Conservation (phyloP, 2,329 filamentous ascomycete species). For the Fusarium papillatum region DNA sequence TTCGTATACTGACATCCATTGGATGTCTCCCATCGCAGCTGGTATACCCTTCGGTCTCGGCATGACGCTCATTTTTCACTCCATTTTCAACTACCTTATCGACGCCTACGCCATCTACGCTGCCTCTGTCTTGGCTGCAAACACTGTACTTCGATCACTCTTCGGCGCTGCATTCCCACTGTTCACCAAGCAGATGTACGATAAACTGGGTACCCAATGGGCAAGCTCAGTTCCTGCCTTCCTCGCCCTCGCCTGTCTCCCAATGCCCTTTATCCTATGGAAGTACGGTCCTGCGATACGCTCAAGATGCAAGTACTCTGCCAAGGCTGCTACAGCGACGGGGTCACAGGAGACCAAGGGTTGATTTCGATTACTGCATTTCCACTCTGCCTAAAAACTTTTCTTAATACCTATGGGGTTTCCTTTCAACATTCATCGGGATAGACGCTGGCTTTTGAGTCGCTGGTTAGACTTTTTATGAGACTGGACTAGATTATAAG, state of each 20-base stretch:
- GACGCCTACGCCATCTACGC: constrained; percentile 83
- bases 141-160: constrained; percentile 32
- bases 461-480: background rate
- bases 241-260: constrained; percentile 37
- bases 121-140: constrained; percentile 80
- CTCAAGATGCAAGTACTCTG: constrained; percentile 39
- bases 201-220: constrained; percentile 42
- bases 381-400: background rate
- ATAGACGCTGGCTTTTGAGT: background rate
- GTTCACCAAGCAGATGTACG: constrained; percentile 44
- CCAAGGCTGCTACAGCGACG: constrained; percentile 31
- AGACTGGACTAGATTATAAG: background rate
- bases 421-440: background rate
- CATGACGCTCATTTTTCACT: constrained; percentile 74
- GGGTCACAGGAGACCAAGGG: constrained; percentile 16
- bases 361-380: background rate
- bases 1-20: constrained; percentile 60
- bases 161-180: constrained; percentile 43
- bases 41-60: constrained; percentile 67
- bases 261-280: constrained; percentile 40
- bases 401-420: background rate
- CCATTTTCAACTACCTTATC: constrained; percentile 75
- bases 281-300: constrained; percentile 37
- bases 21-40: constrained; percentile 63
- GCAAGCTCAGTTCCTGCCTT: constrained; percentile 39